Evolutionary conservation across 805 yeast genomes (phyloP).

Genomic region (Wickerhamiella bombiphila): DNA sequence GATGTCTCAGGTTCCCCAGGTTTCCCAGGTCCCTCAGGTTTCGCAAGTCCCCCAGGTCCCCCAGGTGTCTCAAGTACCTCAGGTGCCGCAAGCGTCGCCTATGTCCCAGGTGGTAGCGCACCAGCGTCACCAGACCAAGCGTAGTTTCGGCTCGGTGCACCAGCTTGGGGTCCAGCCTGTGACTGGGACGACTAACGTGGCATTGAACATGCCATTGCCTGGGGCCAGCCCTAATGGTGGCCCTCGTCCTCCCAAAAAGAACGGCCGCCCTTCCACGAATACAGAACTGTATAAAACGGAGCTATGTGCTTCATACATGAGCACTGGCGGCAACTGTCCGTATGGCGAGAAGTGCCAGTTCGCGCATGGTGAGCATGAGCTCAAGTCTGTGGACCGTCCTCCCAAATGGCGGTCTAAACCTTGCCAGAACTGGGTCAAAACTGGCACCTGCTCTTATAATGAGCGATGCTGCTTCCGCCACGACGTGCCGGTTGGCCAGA

Average conservation of each 20-base stretch:
- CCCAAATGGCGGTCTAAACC: constrained; percentile 84
- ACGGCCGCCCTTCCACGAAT: constrained; percentile 27
- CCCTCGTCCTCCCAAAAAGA: constrained; percentile 17
- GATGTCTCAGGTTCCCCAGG: background rate
- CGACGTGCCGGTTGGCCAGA: constrained; percentile 19
- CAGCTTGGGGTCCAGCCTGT: constrained; percentile 3
- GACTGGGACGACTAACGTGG: constrained; percentile 1
- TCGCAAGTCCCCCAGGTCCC: background rate
- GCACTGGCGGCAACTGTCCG: constrained; percentile 59
- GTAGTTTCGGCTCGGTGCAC: constrained; percentile 4
- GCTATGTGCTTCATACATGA: constrained; percentile 64
- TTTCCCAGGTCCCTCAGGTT: background rate
- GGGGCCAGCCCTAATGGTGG: constrained; percentile 2
- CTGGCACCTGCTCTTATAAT: constrained; percentile 77
- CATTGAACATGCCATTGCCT: background rate
- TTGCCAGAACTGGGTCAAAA: constrained; percentile 74
- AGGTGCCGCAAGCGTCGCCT: background rate
- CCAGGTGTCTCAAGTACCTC: background rate
- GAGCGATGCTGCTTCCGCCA: constrained; percentile 87
- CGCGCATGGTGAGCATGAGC: constrained; percentile 76
- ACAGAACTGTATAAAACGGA: constrained; percentile 80
- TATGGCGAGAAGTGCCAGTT: constrained; percentile 87
- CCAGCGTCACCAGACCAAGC: constrained; percentile 2
- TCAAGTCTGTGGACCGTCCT: constrained; percentile 57
- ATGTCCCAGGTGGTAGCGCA: constrained; percentile 1